Conservation (phyloP, 306 rosid genomes). For the Acacia crassicarpa region DNA sequence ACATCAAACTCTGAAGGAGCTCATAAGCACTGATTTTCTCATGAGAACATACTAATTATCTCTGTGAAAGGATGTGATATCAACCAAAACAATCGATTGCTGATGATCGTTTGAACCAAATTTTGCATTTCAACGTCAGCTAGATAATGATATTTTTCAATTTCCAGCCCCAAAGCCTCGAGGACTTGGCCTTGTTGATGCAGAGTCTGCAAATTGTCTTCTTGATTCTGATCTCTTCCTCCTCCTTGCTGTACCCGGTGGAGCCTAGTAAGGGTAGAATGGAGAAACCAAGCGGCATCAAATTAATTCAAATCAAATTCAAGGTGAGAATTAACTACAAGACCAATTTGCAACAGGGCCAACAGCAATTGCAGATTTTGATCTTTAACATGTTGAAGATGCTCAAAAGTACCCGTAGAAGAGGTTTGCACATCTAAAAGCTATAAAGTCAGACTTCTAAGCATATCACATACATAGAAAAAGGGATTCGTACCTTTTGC, state of each 20-base stretch:
- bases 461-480: background rate
- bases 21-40: conserved; percentile 25
- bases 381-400: background rate
- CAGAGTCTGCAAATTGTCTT: conserved; percentile 52
- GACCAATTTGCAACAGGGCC: conserved; percentile 12
- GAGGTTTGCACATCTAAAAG: background rate
- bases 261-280: conserved; percentile 46
- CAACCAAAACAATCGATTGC: conserved; percentile 1
- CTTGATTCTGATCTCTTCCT: conserved; percentile 63
- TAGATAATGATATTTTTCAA: conserved; percentile 31
- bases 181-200: conserved; percentile 68
- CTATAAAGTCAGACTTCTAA: background rate
- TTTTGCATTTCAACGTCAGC: conserved; percentile 11
- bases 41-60: conserved; percentile 3
- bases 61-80: conserved; percentile 9
- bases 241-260: conserved; percentile 84
- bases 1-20: conserved; percentile 27
- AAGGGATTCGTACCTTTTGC: conserved; percentile 63
- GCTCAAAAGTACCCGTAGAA: conserved; percentile 13
- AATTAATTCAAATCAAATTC: background rate
- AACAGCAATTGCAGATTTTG: background rate
- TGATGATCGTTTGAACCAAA: conserved; percentile 13
- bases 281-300: conserved; percentile 30
- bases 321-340: background rate
- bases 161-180: conserved; percentile 83